phyloP scores from a whole-genome alignment of 805 yeast genomes.

The Ogataea nonfermentans region DNA sequence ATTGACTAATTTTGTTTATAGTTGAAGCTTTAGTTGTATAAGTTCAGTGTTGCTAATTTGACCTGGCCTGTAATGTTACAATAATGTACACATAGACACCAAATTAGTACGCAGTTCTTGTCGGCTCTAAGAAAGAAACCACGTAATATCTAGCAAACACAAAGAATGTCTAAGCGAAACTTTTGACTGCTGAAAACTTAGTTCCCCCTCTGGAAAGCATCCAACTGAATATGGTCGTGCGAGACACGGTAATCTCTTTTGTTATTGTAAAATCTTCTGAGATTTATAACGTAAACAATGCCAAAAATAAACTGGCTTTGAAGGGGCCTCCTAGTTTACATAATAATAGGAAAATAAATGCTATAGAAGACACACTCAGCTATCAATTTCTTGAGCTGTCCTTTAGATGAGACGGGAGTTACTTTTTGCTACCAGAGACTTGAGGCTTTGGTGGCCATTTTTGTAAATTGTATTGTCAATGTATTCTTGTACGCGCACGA shows the following conservation, averaged over 20 bases:
- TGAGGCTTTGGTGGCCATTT: background rate
- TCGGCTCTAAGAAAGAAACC: slow-evolving; percentile 3
- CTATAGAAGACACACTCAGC: too few relatives aligned
- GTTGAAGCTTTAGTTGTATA: background rate
- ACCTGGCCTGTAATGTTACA: too few relatives aligned
- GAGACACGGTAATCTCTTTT: background rate
- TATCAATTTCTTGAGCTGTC: too few relatives aligned
- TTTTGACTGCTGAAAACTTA: background rate
- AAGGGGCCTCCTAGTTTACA: too few relatives aligned
- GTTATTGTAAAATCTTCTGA: slow-evolving; percentile 4
- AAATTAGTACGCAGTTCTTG: too few relatives aligned
- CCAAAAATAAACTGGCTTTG: slow-evolving; percentile 5
- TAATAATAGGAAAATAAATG: too few relatives aligned
- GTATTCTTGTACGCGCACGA: background rate
- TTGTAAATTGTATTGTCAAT: background rate
- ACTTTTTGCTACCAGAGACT: background rate
- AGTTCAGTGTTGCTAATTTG: background rate
- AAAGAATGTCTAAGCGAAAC: slow-evolving; percentile 6
- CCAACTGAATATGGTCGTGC: slow-evolving; percentile 4
- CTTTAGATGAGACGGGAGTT: background rate
- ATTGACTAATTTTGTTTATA: slow-evolving; percentile 2
- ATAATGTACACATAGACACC: too few relatives aligned
- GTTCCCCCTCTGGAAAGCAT: slow-evolving; percentile 3
- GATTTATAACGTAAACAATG: background rate
- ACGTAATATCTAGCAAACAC: slow-evolving; percentile 1